A percentile compares a stretch with the other conserved stretches of the same genome.
Evolutionary conservation across 169 alveolate genomes (phyloP).

Genomic region (Plasmodium fragile): DNA sequence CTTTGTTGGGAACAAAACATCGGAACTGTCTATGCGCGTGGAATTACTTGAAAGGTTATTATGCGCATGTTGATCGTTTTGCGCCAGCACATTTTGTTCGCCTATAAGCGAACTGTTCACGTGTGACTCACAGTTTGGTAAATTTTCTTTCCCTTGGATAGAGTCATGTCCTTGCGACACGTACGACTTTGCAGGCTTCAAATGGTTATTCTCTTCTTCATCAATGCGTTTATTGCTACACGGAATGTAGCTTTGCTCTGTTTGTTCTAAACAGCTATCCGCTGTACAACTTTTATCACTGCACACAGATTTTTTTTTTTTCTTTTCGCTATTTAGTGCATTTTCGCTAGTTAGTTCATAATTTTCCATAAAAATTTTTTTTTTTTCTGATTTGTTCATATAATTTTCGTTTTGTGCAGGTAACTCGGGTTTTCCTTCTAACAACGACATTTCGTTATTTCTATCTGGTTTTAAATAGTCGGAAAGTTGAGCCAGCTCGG

Average conservation of each 20-base stretch:
- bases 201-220: constrained; percentile 3
- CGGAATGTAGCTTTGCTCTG: not conserved
- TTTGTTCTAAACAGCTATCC: constrained; percentile 3
- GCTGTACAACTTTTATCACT: not conserved
- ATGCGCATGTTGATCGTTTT: not conserved
- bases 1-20: not conserved
- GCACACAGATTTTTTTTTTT: constrained; percentile 8
- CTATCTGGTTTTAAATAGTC: constrained; percentile 19
- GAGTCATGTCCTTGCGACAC: not conserved
- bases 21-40: not conserved
- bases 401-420: not conserved
- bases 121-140: not conserved
- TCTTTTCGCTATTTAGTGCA: not conserved
- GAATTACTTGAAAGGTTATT: not conserved
- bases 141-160: not conserved
- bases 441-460: constrained; percentile 2
- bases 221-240: not conserved
- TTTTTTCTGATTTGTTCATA: constrained; percentile 1
- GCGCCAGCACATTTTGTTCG: not conserved
- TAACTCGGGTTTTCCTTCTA: constrained; percentile 1
- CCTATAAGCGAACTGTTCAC: not conserved
- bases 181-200: not conserved
- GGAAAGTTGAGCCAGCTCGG: not conserved
- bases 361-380: constrained; percentile 6
- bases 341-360: constrained; percentile 55